Evolutionary conservation across 257 asterid genomes (phyloP), one percentile per base, ranked within the genome.

Genomic region (Oldenlandia corymbosa): DNA sequence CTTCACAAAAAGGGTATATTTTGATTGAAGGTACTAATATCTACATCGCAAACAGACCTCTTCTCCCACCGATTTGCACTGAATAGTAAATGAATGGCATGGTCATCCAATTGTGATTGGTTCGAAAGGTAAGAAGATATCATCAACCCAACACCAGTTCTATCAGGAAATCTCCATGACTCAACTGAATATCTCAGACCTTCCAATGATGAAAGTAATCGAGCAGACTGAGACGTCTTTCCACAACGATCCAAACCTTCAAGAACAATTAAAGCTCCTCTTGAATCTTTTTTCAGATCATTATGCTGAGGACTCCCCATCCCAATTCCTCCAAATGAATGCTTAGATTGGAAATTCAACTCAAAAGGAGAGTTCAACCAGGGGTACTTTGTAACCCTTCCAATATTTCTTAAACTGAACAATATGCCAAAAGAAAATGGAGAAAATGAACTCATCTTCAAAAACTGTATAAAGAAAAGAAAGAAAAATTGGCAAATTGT

Each of bases 31-130:
- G n/a, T n/a, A n/a, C 12, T 18, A 36, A 31, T 14, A 41, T 32
- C 55, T 18, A 26, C 14, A 20, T 34, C 21, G 2, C 1, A 17
- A 58, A 55, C 14, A 48, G 55, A 89, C 99, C 99, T 92, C 73
- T 87, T 92, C 70, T 89, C 97, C 97, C 95, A 92, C 55, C 97
- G 97, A 68, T 92, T 89, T 46, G 97, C 96, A 76, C 95, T 89
- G 73, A 92, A 92, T 78, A 92, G 96, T 28, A 92, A 86, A 85
- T 89, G 97, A 66, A 87, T 85, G 7, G 97, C 85, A 62, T 45
- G 96, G 71, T 92, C 99, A 64, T 92, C 94, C 80, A 92, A 73
- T 39, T 87, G 85, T 18, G 97, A 82, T 60, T 89, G 69, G 54
- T 92, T 87, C 37, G 89, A 55, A 55, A 92, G 94, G 79, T 92